A percentile compares a stretch with the other conserved stretches of the same genome.
Evolutionary conservation across 2,329 filamentous ascomycete genomes (phyloP).

Genomic region (Nothophaeocryptopus gaeumannii): DNA sequence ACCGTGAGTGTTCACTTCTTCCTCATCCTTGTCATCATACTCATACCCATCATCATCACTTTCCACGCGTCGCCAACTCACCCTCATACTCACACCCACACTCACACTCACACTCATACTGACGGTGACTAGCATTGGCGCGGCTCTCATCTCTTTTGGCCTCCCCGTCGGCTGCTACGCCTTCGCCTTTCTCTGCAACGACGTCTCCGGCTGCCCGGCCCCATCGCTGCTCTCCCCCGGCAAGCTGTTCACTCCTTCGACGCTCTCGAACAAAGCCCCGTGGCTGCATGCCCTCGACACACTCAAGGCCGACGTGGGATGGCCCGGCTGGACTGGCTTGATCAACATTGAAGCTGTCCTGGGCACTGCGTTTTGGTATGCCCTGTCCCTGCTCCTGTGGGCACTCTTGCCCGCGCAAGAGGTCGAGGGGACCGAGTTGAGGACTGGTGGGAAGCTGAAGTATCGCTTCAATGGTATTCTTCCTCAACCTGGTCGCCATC

Average conservation of each 20-base stretch:
- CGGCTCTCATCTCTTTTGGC: constrained; percentile 72
- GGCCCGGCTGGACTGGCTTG: constrained; percentile 73
- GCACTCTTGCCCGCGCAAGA: constrained; percentile 72
- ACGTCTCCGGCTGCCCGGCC: constrained; percentile 84
- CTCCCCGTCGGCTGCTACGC: constrained; percentile 76
- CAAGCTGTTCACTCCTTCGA: constrained; percentile 50
- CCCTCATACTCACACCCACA: too few species aligned
- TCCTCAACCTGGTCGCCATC: background rate
- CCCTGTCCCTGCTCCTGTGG: constrained; percentile 71
- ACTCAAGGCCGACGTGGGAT: constrained; percentile 77
- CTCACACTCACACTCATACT: too few species aligned
- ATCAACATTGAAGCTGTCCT: constrained; percentile 66
- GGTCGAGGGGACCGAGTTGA: constrained; percentile 66
- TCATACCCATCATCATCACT: background rate
- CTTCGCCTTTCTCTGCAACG: constrained; percentile 85
- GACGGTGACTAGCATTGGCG: constrained; percentile 60
- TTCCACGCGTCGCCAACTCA: too few species aligned
- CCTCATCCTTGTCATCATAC: too few species aligned
- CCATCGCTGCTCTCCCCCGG: constrained; percentile 74
- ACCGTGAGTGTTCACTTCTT: constrained; percentile 39
- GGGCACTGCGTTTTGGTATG: constrained; percentile 75
- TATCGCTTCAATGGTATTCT: constrained; percentile 67
- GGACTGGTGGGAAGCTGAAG: constrained; percentile 69
- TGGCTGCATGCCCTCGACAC: constrained; percentile 56
- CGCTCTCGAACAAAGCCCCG: constrained; percentile 29